Base-by-base conservation (phyloP, 1,284 basidiomycete genomes). In the Sphaerobolus stellatus region DNA sequence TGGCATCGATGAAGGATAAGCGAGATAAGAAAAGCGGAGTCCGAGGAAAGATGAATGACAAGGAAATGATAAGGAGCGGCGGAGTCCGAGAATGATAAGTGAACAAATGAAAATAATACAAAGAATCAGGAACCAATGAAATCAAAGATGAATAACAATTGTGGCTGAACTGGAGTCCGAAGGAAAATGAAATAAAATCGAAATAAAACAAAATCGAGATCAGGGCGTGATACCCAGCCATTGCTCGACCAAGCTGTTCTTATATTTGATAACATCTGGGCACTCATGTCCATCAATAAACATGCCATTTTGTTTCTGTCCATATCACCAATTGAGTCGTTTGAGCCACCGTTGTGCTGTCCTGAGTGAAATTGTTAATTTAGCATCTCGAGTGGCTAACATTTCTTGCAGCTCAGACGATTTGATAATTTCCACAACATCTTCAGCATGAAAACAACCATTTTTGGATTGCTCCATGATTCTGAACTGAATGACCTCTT, bases 261-360 rank as follows among this genome's bases (percentile, higher is more conserved):
- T 18, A 56, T 59, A 20, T 16, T 34, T 59, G 43, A 72, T 66
- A 38, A 72, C 65, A 64, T 73, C 69, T 7, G 64, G 58, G 0
- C 62, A 29, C 41, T 72, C 68, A 54, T 72, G 69, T 0, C 70
- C 63, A 56, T 72, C 70, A 57, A 66, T 57, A 52, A 68, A 72
- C 63, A 71, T 65, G 1, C 68, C 70, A 14, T 65, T 62, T 25
- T 57, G 59, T 1, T 43, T 50, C 25, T 59, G 58, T 7, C 38
- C 63, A 61, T 64, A 73, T 1, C 61, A 50, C 49, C 66, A 71
- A 4, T 58, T 58, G 14, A 68, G 38, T 30, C 60, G 60, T 5
- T 60, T 61, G 22, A 73, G 55, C 71, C 70, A 75, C 0, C 57
- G 43, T 33, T 46, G 55, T 3, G 64, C 69, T 18, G 68, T 64